These are phyloP conservation scores for Pelargonium cotyledonis DNA, from an alignment of 441 rosid genomes.

Conservation along the genomic window DNA sequence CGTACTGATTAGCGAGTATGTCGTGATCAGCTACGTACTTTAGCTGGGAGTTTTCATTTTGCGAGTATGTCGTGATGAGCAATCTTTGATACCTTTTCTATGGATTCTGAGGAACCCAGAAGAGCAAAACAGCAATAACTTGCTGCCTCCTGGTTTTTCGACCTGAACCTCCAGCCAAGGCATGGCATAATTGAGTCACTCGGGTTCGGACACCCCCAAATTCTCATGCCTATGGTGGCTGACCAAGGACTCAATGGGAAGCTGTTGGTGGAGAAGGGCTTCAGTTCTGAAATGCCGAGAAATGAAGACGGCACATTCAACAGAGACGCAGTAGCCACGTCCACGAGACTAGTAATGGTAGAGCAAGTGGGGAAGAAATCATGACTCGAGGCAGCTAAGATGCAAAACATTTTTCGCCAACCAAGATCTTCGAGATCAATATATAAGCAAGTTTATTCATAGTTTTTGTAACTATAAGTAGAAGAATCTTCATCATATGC, in stretches of 20 bases:
- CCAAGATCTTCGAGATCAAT: constrained; percentile 17
- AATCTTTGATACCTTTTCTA: constrained; percentile 16
- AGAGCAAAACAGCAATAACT: constrained; percentile 13
- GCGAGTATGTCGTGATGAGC: too few species aligned
- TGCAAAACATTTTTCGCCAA: constrained; percentile 14
- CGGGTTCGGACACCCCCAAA: constrained; percentile 24
- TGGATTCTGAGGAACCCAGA: constrained; percentile 20
- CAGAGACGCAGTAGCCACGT: constrained; percentile 19
- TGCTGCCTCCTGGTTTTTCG: constrained; percentile 18
- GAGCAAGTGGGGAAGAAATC: constrained; percentile 16
- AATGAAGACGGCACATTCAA: constrained; percentile 20
- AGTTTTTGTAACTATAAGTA: constrained; percentile 5
- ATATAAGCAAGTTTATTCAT: constrained; percentile 16
- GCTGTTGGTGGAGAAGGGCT: constrained; percentile 23
- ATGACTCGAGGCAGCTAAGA: constrained; percentile 15
- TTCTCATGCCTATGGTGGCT: constrained; percentile 25
- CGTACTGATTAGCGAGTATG: too few species aligned
- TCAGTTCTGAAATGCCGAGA: constrained; percentile 19
- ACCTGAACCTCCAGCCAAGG: constrained; percentile 18
- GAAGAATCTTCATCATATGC: neutral
- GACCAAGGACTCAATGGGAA: constrained; percentile 21
- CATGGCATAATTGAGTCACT: constrained; percentile 18
- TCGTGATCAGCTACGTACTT: too few species aligned
- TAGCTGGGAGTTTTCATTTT: too few species aligned
- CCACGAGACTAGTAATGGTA: constrained; percentile 20